Evolutionary conservation across 306 rosid species (phyloP).

Genomic region (Fragaria ananassa): DNA sequence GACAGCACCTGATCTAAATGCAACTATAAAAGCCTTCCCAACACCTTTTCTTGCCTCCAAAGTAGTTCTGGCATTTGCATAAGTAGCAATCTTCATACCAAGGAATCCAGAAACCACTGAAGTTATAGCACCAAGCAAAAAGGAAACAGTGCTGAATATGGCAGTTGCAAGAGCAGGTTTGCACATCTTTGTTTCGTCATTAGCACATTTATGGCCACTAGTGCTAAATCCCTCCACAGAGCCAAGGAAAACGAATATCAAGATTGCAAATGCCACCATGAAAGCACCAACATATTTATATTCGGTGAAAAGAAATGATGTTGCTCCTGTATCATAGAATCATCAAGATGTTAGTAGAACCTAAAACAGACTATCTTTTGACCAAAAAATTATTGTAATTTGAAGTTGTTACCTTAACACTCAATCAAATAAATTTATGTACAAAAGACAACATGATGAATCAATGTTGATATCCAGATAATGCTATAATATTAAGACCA

Average conservation of each 20-base stretch:
- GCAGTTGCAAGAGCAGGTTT: constrained; percentile 95
- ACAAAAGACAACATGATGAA: constrained; percentile 11
- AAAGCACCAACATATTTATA: constrained; percentile 78
- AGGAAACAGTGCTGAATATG: constrained; percentile 71
- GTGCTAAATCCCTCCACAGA: constrained; percentile 95
- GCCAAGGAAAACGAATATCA: constrained; percentile 91
- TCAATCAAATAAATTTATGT: background rate
- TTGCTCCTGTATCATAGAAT: constrained; percentile 63
- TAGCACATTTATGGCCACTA: constrained; percentile 55
- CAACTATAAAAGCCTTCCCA: constrained; percentile 86
- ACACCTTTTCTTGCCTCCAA: constrained; percentile 93
- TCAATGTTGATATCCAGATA: constrained; percentile 8
- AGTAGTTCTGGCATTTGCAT: constrained; percentile 94
- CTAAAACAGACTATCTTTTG: background rate
- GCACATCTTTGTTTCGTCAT: constrained; percentile 57
- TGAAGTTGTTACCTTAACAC: background rate
- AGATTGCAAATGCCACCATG: constrained; percentile 78
- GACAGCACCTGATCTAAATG: constrained; percentile 96
- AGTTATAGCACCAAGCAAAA: constrained; percentile 79
- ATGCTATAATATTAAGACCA: background rate
- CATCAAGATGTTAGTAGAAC: constrained; percentile 20
- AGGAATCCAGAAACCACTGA: constrained; percentile 89
- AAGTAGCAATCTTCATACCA: constrained; percentile 96
- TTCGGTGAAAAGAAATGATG: constrained; percentile 86
- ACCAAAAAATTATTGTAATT: background rate